phyloP scores from a whole-genome alignment of 2,329 filamentous ascomycete species.

The Colletotrichum sojae region DNA sequence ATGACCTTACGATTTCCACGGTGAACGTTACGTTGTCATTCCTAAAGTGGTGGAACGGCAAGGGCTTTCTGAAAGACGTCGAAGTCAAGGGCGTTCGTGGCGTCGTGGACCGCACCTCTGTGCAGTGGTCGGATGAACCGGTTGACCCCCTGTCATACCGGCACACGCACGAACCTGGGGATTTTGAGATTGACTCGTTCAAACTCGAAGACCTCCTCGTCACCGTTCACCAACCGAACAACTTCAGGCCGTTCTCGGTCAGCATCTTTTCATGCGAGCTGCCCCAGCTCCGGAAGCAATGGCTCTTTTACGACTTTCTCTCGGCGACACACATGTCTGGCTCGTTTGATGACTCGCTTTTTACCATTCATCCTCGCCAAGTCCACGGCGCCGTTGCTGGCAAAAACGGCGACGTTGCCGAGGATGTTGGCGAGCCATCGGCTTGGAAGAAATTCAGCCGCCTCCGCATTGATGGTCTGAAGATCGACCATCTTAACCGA shows the following conservation, averaged over 20 bases:
- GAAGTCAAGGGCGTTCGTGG: constrained; percentile 95
- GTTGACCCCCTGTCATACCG: constrained; percentile 89
- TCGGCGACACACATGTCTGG: constrained; percentile 97
- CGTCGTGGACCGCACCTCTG: constrained; percentile 89
- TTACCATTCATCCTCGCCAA: constrained; percentile 96
- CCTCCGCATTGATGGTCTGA: constrained; percentile 91
- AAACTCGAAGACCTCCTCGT: constrained; percentile 94
- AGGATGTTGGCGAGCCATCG: constrained; percentile 74
- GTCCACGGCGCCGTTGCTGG: constrained; percentile 83
- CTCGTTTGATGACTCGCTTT: constrained; percentile 94
- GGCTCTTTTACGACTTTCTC: constrained; percentile 97
- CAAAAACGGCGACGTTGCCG: constrained; percentile 67
- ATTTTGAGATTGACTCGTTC: constrained; percentile 98
- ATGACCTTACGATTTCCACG: constrained; percentile 93
- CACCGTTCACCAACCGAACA: constrained; percentile 89
- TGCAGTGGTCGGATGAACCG: constrained; percentile 77
- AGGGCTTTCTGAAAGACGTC: constrained; percentile 90
- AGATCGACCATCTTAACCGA: constrained; percentile 95
- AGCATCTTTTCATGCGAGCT: constrained; percentile 97
- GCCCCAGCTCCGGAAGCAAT: constrained; percentile 92
- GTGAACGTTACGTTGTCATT: constrained; percentile 98
- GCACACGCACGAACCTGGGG: constrained; percentile 88
- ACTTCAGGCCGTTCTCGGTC: constrained; percentile 94
- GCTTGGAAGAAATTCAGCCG: constrained; percentile 97
- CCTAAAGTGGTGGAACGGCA: constrained; percentile 99